Base-by-base conservation (phyloP, 805 yeast genomes). In the Cyberlindnera galapagoensis region DNA sequence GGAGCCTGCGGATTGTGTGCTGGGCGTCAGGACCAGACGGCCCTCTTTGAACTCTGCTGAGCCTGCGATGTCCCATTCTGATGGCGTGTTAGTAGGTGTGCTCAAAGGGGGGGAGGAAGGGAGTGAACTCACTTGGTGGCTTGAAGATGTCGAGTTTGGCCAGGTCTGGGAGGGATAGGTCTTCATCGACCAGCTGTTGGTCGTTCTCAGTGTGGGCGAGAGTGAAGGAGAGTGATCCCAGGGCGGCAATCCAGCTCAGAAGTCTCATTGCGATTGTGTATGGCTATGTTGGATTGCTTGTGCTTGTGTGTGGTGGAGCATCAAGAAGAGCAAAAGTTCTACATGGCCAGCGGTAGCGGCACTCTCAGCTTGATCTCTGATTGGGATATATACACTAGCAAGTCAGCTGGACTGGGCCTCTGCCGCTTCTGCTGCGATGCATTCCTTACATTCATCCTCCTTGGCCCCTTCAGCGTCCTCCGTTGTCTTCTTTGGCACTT, bases 11-110 rank as follows among this genome's bases (percentile, higher is more conserved):
- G 64, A 42, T 4, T 41, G 40, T 11, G 56, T 42, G 14, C 51
- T 54, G 5, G 77, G 74, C 2, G 80, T 73, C 33, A 74, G 40
- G 7, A 75, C 46, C 11, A 76, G 44, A 30, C 85, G 60, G 5
- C 83, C 83, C 31, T 69, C 71, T 21, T 63, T 62, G 23, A 73
- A 57, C 6, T 38, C 40, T 6, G 71, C 57, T 24, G 54, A 51
- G 3, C 64, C 76, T 18, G 39, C 39, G 8, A 57, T 41, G 6
- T 48, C 47, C 74, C 78, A 76, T 31, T 49, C 56, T 37, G 36
- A 10, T 40, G 44, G 15, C 31, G 3, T 21, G 41, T 35, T 34
- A 40, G 41, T 35, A 15, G 14, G 15, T 14, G 23, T 14, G 9
- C 9, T 11, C 15, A 9, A 12, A 18, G 14, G 16, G 27, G 17